Evolutionary conservation across 2,329 filamentous ascomycete genomes (phyloP).

Genomic region (Botryotinia narcissicola): DNA sequence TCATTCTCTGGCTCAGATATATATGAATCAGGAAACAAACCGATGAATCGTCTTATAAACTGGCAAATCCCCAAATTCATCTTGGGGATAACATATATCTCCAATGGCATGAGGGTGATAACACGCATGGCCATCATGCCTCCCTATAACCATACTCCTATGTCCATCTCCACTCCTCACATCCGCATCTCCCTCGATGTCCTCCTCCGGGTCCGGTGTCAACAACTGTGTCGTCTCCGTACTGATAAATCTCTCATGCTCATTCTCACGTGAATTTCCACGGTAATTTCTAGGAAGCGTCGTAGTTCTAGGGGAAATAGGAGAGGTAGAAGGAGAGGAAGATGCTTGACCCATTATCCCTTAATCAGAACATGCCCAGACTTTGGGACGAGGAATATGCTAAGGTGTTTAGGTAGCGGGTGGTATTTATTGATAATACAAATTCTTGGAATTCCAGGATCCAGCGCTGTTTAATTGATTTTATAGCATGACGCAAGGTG

Average conservation of each 20-base stretch:
- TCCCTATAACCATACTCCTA: not conserved
- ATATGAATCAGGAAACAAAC: constrained; percentile 30
- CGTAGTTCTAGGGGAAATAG: not conserved
- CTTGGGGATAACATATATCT: constrained; percentile 31
- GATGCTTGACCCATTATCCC: constrained; percentile 15
- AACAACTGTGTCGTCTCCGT: constrained; percentile 22
- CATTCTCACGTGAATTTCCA: not conserved
- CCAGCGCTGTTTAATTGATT: constrained; percentile 16
- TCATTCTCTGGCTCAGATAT: not conserved
- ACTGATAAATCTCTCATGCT: constrained; percentile 15
- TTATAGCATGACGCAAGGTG: not conserved
- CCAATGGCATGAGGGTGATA: constrained; percentile 32
- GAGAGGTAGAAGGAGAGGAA: constrained; percentile 3
- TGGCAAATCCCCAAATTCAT: constrained; percentile 49
- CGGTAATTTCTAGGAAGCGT: not conserved
- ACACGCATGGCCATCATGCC: constrained; percentile 28
- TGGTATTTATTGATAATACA: constrained; percentile 17
- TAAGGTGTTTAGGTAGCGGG: not conserved
- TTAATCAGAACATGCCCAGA: not conserved
- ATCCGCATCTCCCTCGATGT: constrained; percentile 18
- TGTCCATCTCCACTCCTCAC: not conserved
- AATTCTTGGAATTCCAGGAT: constrained; percentile 9
- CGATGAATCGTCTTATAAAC: constrained; percentile 78
- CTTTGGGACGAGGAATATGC: not conserved
- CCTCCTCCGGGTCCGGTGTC: constrained; percentile 27